These are phyloP conservation scores for Arbutus unedo DNA, from an alignment of 148 eudicot species.

Conservation along the genomic window DNA sequence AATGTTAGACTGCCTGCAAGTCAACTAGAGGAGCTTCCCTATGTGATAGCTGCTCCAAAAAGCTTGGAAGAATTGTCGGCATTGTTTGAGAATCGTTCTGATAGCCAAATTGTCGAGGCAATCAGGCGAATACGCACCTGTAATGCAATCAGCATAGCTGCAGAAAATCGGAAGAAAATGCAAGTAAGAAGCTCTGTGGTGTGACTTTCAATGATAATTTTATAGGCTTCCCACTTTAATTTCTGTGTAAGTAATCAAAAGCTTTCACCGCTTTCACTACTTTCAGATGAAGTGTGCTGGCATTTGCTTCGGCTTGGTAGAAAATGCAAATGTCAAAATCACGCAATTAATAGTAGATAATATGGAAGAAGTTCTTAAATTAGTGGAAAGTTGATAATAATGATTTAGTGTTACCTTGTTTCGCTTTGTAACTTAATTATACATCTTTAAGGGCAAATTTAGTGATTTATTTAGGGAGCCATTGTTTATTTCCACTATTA, in stretches of 20 bases:
- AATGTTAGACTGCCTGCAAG: slow-evolving; percentile 23
- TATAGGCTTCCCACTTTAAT: background rate
- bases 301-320: background rate
- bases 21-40: slow-evolving; percentile 68
- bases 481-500: background rate
- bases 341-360: background rate
- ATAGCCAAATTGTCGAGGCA: slow-evolving; percentile 70
- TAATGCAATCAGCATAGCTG: slow-evolving; percentile 79
- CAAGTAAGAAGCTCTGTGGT: slow-evolving; percentile 50
- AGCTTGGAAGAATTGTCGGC: slow-evolving; percentile 58
- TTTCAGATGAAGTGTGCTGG: background rate
- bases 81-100: slow-evolving; percentile 55
- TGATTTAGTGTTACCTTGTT: background rate
- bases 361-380: background rate
- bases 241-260: background rate
- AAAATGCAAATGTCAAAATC: background rate
- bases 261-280: background rate
- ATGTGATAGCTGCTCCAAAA: slow-evolving; percentile 76
- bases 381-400: background rate
- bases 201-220: background rate
- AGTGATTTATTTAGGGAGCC: background rate
- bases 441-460: background rate
- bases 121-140: slow-evolving; percentile 69
- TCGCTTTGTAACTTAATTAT: background rate
- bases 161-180: slow-evolving; percentile 85